Base-by-base conservation (phyloP, 805 yeast species). In the Saccharomycopsis fermentans region DNA sequence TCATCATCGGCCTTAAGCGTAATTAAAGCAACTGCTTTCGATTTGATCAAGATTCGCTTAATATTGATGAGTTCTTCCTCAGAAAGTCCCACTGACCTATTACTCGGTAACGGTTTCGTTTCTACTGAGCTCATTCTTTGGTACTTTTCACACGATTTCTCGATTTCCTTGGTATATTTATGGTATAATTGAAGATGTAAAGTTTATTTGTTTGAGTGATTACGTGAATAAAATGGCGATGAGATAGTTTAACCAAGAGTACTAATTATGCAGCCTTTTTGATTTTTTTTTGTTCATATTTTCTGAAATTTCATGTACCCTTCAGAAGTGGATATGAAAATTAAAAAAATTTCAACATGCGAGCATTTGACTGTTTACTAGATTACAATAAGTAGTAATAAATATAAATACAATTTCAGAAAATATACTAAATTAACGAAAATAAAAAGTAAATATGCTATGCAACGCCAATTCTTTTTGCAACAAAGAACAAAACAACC, bases 401-500 rank as follows among this genome's bases (percentile, higher is more conserved):
- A n/a, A n/a, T n/a, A 43, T 19, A 21, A 43, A 43, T 43, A 19
- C 27, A 40, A 21, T n/a, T n/a, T 43, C 24, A 14, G 24, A 9
- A 39, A 39, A 39, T 21, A 11, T 2, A 24, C 12, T 11, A 16
- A 21, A 43, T 2, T 6, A 21, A 43, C 24, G 24, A 43, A 21
- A 40, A 11, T 9, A 40, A 19, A 19, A 43, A 9, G 14, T 6
- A 9, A 24, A 34, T n/a, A 17, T 27, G 29, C 43, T 43, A 61
- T 3, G 60, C 59, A n/a, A 61, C 57, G 2, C 63, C 63, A 16
- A 61, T 55, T 27, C 54, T 54, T 26, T 57, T 54, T 2, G 62
- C 62, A 6, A 61, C 52, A 52, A 56, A 19, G 60, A 78, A 81
- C 36, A 79, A 76, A 32, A 71, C 64, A 29, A 74, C 66, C 0